Evolutionary conservation across 179 eudicot genomes (phyloP), one percentile per base, ranked within the genome.

Genomic region (Vitellaria paradoxa): DNA sequence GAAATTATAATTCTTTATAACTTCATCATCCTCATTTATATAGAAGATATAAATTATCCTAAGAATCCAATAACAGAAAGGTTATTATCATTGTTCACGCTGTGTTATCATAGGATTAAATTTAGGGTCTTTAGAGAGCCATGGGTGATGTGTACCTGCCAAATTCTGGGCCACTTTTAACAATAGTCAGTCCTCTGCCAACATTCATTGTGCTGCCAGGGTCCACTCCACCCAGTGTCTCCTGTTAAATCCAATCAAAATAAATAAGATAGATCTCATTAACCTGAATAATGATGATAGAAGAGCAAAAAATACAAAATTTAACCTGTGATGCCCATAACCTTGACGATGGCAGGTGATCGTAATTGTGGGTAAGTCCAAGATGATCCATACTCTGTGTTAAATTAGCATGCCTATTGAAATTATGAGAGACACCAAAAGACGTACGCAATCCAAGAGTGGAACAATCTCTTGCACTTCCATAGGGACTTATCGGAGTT

Each of bases 61-160:
- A 18, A 1, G 21, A 61, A 55, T 40, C 15, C 49, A 53, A 30
- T 53, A 20, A 18, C 4, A 76, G 18, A 7, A 23, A 76, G 14
- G 4, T 37, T 9, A 21, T 67, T 30, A 15, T 30, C 37, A 14
- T 52, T 53, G 53, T 26, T 74, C 46, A 47, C 9, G 3, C 11
- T 56, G 11, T 12, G 5, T 20, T 11, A 40, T 23, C 47, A 13
- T 30, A 30, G 37, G 37, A 30, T 30, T 30, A 30, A 30, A 30
- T 30, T 30, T 73, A 40, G 42, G 55, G 69, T 61, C 42, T 61
- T 45, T 37, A 18, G 76, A 56, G 52, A 70, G 62, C 59, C 50
- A 6, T 69, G 64, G 26, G 73, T 52, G 46, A 53, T 50, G 79
- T 88, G 59, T 76, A 93, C 98, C 98, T 91, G 86, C 89, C 91